Conservation (phyloP, 2,329 filamentous ascomycete species). For the Tolypocladium ovalisporum region DNA sequence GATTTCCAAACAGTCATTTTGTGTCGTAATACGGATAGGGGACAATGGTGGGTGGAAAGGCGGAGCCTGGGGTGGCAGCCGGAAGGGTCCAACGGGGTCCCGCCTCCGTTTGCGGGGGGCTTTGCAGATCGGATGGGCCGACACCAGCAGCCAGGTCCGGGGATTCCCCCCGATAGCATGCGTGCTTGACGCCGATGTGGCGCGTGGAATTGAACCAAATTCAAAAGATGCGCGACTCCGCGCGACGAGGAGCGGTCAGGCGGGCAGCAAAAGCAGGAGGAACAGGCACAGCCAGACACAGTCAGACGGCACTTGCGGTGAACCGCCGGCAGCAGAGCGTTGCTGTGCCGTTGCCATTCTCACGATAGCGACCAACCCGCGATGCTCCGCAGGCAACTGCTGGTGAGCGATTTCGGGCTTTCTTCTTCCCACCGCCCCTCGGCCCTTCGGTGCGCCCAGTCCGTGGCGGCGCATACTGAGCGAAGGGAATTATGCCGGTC, state of each 20-base stretch:
- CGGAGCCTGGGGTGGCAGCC: background rate
- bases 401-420: background rate
- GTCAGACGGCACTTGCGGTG: background rate
- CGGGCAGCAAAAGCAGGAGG: background rate
- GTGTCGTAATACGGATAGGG: background rate
- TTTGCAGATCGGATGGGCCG: background rate
- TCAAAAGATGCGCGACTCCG: background rate
- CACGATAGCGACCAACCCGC: slow-evolving; percentile 1
- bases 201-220: background rate
- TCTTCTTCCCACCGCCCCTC: background rate
- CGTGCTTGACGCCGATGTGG: background rate
- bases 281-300: slow-evolving; percentile 5
- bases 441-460: background rate
- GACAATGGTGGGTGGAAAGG: background rate
- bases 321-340: background rate
- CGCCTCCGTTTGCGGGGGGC: background rate
- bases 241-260: background rate
- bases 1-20: background rate
- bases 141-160: background rate
- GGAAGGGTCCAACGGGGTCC: slow-evolving; percentile 1
- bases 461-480: background rate
- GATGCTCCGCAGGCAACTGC: background rate
- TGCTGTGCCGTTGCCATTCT: background rate
- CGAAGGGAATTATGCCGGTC: slow-evolving; percentile 20
- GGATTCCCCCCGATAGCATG: background rate